Conservation (phyloP, 192 early-diverging fungal genomes). For the Podila epigama region DNA sequence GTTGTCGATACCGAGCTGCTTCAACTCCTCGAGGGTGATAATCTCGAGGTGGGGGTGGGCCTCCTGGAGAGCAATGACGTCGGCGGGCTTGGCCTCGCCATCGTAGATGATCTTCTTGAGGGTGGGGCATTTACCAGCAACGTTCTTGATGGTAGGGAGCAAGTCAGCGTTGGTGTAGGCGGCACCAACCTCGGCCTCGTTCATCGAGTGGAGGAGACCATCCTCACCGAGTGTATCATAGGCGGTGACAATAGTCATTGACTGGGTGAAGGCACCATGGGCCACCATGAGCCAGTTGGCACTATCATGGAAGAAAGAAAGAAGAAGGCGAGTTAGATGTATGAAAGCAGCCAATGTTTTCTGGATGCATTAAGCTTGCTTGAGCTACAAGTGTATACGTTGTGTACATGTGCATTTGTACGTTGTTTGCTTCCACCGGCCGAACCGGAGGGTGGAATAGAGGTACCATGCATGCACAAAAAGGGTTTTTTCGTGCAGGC, state of each 20-base stretch:
- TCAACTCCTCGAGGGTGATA: slow-evolving; percentile 73
- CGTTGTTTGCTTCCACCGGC: no score
- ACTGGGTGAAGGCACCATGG: slow-evolving; percentile 70
- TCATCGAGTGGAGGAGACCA: slow-evolving; percentile 84
- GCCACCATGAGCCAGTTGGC: slow-evolving; percentile 72
- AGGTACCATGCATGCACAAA: no score
- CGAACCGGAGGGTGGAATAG: no score
- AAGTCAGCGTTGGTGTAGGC: slow-evolving; percentile 80
- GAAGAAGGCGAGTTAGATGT: background rate
- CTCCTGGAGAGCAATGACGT: slow-evolving; percentile 56
- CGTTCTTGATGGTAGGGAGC: slow-evolving; percentile 68
- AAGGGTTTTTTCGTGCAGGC: no score
- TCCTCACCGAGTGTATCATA: slow-evolving; percentile 87
- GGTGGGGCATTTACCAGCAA: slow-evolving; percentile 63
- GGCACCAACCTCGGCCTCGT: slow-evolving; percentile 75
- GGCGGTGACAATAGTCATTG: slow-evolving; percentile 80
- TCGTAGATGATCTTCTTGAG: slow-evolving; percentile 77
- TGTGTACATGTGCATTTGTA: no score
- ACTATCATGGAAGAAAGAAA: slow-evolving; percentile 23
- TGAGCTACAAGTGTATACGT: no score
- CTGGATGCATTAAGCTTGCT: background rate
- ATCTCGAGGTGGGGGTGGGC: slow-evolving; percentile 52
- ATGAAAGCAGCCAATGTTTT: background rate
- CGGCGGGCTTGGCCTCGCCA: slow-evolving; percentile 62
- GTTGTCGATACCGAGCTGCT: slow-evolving; percentile 66